phyloP scores from a whole-genome alignment of 345 rosid genomes.

The Lumnitzera littorea region DNA sequence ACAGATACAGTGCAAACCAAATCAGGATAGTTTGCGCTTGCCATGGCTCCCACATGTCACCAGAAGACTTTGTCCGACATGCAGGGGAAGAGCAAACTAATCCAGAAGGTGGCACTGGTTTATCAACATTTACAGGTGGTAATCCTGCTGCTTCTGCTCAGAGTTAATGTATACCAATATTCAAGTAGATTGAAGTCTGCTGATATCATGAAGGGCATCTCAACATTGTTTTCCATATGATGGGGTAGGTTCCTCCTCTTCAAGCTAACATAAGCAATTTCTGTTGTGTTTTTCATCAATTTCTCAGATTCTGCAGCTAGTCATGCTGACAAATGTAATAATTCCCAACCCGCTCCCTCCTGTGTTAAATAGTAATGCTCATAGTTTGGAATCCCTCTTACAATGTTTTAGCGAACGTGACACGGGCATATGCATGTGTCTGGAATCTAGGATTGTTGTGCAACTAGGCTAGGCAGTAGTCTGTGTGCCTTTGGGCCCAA shows the following conservation, averaged over 20 bases:
- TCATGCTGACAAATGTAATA: too few species aligned
- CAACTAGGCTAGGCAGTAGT: too few species aligned
- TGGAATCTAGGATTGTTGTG: too few species aligned
- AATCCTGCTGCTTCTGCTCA: conserved; percentile 83
- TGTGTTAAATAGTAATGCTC: conserved; percentile 11
- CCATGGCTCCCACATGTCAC: conserved; percentile 85
- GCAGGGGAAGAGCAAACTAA: conserved; percentile 61
- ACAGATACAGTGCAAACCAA: conserved; percentile 60
- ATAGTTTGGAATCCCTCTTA: not conserved
- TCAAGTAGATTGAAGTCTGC: not conserved
- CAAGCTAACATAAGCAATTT: too few species aligned
- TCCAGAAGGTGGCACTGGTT: conserved; percentile 41
- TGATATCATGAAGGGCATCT: conserved; percentile 5
- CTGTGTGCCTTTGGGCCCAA: too few species aligned
- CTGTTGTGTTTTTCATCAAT: too few species aligned
- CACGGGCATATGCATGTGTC: too few species aligned
- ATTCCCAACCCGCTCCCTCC: conserved; percentile 1
- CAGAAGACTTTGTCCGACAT: conserved; percentile 86
- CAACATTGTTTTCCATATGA: conserved; percentile 1
- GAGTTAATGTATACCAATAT: conserved; percentile 27
- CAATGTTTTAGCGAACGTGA: too few species aligned
- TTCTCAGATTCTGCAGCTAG: too few species aligned
- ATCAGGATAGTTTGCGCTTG: conserved; percentile 93
- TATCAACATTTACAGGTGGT: conserved; percentile 34
- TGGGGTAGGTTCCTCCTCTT: conserved; percentile 5